Evolutionary conservation across 345 rosid species (phyloP).

Genomic region (Brassica carinata): DNA sequence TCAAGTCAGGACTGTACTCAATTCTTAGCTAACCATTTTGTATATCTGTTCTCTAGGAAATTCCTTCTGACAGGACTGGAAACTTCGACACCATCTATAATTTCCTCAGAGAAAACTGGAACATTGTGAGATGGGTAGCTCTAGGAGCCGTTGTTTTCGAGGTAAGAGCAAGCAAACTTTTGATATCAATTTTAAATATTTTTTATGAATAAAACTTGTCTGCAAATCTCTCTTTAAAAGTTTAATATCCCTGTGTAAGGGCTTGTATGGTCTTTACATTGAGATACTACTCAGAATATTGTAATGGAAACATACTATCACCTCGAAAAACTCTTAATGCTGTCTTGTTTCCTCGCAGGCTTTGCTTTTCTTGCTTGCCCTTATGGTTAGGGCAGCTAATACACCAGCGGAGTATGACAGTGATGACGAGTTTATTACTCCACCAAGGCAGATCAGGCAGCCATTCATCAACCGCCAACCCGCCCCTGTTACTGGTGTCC

Average conservation of each 20-base stretch:
- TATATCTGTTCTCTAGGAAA: constrained; percentile 50
- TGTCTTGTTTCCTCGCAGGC: constrained; percentile 57
- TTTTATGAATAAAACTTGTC: neutral
- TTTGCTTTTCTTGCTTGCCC: constrained; percentile 76
- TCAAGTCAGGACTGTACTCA: neutral
- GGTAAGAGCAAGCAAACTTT: constrained; percentile 49
- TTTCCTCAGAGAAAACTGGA: constrained; percentile 85
- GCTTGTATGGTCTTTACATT: neutral
- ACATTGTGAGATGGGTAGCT: constrained; percentile 83
- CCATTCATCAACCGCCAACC: constrained; percentile 79
- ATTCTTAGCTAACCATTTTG: constrained; percentile 10
- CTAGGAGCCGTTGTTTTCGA: constrained; percentile 83
- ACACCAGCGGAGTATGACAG: constrained; percentile 86
- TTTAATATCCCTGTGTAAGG: neutral
- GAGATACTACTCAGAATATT: neutral
- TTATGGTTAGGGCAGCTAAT: constrained; percentile 78
- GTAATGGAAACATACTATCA: constrained; percentile 1
- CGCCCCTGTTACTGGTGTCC: constrained; percentile 72
- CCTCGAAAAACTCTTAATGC: neutral
- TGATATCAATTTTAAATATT: neutral
- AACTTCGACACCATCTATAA: constrained; percentile 66
- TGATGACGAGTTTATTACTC: constrained; percentile 78
- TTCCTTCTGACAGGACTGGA: constrained; percentile 89
- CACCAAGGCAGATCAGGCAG: constrained; percentile 79
- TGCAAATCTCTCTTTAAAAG: neutral